Evolutionary conservation across 2,329 filamentous ascomycete species (phyloP).

Genomic region (Fusarium sp.): DNA sequence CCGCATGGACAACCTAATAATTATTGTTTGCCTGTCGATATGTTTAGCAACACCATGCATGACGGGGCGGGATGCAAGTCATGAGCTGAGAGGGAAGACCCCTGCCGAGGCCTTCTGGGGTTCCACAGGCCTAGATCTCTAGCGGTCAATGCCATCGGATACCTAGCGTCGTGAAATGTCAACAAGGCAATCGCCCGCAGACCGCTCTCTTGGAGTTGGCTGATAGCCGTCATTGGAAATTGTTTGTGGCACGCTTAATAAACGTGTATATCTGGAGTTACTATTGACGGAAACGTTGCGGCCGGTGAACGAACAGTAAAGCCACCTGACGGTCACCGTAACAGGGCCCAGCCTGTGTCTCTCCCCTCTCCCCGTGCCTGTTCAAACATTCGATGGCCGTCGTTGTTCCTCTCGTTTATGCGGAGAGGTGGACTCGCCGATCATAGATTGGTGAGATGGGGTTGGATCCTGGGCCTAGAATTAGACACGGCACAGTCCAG

Average conservation of each 20-base stretch:
- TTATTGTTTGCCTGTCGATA: conserved; percentile 8
- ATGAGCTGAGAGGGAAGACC: conserved; percentile 25
- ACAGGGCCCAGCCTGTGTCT: background rate
- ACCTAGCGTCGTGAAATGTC: conserved; percentile 1
- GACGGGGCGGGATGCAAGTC: conserved; percentile 19
- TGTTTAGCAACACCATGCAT: conserved; percentile 39
- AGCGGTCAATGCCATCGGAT: conserved; percentile 36
- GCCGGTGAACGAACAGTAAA: background rate
- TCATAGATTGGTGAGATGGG: conserved; percentile 8
- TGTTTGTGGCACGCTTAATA: background rate
- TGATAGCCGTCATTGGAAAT: background rate
- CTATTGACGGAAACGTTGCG: conserved; percentile 19
- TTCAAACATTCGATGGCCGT: conserved; percentile 5
- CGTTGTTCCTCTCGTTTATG: conserved; percentile 38
- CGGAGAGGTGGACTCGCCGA: conserved; percentile 26
- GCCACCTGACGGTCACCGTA: conserved; percentile 1
- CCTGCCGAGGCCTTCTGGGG: conserved; percentile 26
- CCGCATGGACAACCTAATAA: background rate
- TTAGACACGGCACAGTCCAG: conserved; percentile 3
- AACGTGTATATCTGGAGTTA: background rate
- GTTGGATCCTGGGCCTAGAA: conserved; percentile 3
- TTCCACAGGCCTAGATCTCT: conserved; percentile 15
- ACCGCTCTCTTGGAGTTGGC: conserved; percentile 30
- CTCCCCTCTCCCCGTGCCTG: background rate
- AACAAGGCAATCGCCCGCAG: conserved; percentile 28